phyloP scores from a whole-genome alignment of 352 stramenopile genomes.

The Globisporangium iwayamae region DNA sequence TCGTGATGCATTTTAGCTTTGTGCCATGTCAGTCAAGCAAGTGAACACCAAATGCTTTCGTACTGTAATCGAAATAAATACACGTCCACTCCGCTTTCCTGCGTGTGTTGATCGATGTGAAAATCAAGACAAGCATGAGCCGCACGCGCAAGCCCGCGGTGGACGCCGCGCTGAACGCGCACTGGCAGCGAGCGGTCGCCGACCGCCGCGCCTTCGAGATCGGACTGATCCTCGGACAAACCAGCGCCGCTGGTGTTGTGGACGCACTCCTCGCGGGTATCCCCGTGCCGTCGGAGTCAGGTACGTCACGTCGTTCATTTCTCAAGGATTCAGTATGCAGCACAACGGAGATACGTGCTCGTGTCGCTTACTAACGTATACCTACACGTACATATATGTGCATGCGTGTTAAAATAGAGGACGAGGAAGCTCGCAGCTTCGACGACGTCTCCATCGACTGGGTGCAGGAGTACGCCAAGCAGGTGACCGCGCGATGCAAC shows the following conservation, averaged over 20 bases:
- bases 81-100: background rate
- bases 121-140: slow-evolving; percentile 21
- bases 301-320: slow-evolving; percentile 12
- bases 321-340: background rate
- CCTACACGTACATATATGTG: background rate
- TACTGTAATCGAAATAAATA: background rate
- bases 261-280: slow-evolving; percentile 50
- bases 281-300: slow-evolving; percentile 45
- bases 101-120: background rate
- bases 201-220: slow-evolving; percentile 42
- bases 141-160: slow-evolving; percentile 27
- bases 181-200: slow-evolving; percentile 22
- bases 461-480: slow-evolving; percentile 58
- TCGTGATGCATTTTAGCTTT: background rate
- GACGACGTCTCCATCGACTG: slow-evolving; percentile 61
- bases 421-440: slow-evolving; percentile 29
- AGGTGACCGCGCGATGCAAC: slow-evolving; percentile 18
- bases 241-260: slow-evolving; percentile 23
- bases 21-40: background rate
- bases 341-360: too few relatives aligned
- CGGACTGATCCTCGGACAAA: slow-evolving; percentile 59
- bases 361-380: background rate
- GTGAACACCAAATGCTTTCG: background rate
- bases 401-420: slow-evolving; percentile 17
- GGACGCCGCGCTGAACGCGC: slow-evolving; percentile 20